Base-by-base conservation (phyloP, 495 filamentous ascomycete species). In the Neurospora pannonica region DNA sequence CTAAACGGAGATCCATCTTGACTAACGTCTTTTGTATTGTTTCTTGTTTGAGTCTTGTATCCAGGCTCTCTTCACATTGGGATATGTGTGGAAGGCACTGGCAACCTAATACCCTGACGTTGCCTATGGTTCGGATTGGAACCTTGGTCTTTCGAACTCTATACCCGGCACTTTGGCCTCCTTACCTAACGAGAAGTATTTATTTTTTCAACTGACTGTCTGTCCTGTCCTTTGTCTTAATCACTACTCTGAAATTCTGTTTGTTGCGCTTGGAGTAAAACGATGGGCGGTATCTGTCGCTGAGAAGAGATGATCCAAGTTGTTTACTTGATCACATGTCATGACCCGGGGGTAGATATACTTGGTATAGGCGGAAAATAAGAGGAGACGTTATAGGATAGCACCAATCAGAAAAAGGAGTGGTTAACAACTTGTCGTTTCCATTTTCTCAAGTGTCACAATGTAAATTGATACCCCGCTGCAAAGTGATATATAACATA, bases 1-100 rank as follows among this genome's bases (percentile, higher is more conserved):
- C 73, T 89, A 81, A 81, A 67, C 6, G 34, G 10, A 31, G 13
- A 43, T 60, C 19, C 10, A 13, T 43, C 11, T 62, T 48, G 71
- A 31, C 42, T 5, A 28, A 21, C 24, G 70, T 13, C 70, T 71
- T 40, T 38, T 74, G 31, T 73, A 13, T 48, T 42, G 24, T 75
- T 39, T 39, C 39, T 70, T 28, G 70, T n/a, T 70, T 70, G 67
- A 34, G 36, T 70, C 10, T 37, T 37, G 67, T 37, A 70, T 17
- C 67, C 0, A 34, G 67, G 19, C n/a, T 34, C 67, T n/a, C 24
- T 31, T 37, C 67, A 28, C 62, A 9, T 70, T 69, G 15, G 28
- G n/a, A 70, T 70, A 0, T 71, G 21, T 2, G 70, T 17, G 28
- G 70, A 28, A 28, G 48, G 48, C 24, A 34, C 15, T 17, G 31